A percentile compares a stretch with the other conserved stretches of the same genome.
These are phyloP conservation scores for Gaeumannomyces sp. DNA, from an alignment of 2,329 filamentous ascomycete genomes.

Conservation along the genomic window DNA sequence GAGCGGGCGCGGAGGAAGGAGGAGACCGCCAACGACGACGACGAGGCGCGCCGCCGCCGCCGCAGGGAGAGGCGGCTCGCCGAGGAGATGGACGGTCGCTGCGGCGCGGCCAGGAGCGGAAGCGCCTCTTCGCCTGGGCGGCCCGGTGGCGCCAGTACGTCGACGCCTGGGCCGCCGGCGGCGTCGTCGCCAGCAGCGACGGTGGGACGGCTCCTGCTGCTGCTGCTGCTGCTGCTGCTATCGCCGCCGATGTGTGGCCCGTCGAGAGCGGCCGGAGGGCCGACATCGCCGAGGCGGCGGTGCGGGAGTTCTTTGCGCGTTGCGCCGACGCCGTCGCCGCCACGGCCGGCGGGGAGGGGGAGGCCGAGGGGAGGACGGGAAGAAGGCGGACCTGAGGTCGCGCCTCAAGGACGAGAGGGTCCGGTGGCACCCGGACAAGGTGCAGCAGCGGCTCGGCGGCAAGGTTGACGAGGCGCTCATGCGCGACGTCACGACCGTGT, in stretches of 20 bases:
- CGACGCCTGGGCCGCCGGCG: conserved; percentile 49
- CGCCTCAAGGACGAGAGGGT: conserved; percentile 77
- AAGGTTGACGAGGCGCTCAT: conserved; percentile 63
- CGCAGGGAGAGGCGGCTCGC: conserved; percentile 39
- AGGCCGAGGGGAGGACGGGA: not conserved
- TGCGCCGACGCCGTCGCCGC: conserved; percentile 20
- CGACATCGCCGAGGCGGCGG: conserved; percentile 48
- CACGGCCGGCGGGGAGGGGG: not conserved
- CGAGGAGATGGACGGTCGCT: conserved; percentile 64
- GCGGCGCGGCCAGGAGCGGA: conserved; percentile 58
- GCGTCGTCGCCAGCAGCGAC: conserved; percentile 13
- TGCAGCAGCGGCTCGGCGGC: conserved; percentile 79
- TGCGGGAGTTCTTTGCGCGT: conserved; percentile 62
- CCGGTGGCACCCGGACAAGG: conserved; percentile 96
- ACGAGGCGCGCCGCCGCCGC: conserved; percentile 30
- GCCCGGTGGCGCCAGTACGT: conserved; percentile 61
- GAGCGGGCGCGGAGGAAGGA: conserved; percentile 34
- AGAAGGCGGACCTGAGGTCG: conserved; percentile 35
- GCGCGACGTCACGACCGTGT: conserved; percentile 78
- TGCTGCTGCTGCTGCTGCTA: not conserved
- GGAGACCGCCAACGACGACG: conserved; percentile 35
- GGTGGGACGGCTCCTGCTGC: not conserved
- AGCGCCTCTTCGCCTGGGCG: conserved; percentile 46
- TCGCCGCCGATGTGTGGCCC: conserved; percentile 59
- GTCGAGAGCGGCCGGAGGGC: conserved; percentile 52